phyloP scores from a whole-genome alignment of 768 basidiomycete genomes.

The Rhodotorula taiwanensis region DNA sequence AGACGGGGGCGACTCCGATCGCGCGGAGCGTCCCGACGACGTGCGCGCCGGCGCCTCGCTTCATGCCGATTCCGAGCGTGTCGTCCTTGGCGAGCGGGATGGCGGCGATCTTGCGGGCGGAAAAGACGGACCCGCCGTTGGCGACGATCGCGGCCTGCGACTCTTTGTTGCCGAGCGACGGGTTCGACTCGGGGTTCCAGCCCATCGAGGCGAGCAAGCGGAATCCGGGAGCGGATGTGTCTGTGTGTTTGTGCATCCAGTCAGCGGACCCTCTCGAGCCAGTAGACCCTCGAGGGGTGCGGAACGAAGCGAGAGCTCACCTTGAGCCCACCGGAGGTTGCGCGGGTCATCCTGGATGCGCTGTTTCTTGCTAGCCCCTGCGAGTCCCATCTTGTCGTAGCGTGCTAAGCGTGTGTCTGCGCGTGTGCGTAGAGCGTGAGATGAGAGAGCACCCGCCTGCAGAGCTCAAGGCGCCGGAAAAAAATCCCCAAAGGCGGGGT shows the following conservation, averaged over 20 bases:
- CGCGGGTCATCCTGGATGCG: constrained; percentile 36
- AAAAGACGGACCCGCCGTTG: constrained; percentile 22
- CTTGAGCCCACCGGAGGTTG: constrained; percentile 31
- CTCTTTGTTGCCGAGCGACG: constrained; percentile 17
- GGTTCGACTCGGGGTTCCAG: constrained; percentile 30
- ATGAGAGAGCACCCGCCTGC: not conserved
- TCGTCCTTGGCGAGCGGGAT: constrained; percentile 39
- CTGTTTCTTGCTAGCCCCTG: constrained; percentile 33
- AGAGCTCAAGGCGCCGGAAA: no score
- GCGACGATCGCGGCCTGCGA: constrained; percentile 31
- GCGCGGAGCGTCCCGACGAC: constrained; percentile 25
- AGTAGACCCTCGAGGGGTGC: no score
- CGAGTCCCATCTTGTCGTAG: constrained; percentile 22
- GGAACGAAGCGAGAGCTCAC: not conserved
- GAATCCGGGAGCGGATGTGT: constrained; percentile 36
- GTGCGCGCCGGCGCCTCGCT: constrained; percentile 26
- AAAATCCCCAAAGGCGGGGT: no score
- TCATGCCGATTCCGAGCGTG: constrained; percentile 38
- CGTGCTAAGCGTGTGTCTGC: not conserved
- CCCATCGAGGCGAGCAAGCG: constrained; percentile 39
- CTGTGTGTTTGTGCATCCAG: not conserved
- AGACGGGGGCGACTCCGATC: constrained; percentile 20
- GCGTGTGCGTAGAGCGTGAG: not conserved
- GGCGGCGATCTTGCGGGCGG: constrained; percentile 28
- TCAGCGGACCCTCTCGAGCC: no score